Conservation (phyloP, 225 moss, liverwort and hornwort species). For the Marchantia polymorpha region DNA sequence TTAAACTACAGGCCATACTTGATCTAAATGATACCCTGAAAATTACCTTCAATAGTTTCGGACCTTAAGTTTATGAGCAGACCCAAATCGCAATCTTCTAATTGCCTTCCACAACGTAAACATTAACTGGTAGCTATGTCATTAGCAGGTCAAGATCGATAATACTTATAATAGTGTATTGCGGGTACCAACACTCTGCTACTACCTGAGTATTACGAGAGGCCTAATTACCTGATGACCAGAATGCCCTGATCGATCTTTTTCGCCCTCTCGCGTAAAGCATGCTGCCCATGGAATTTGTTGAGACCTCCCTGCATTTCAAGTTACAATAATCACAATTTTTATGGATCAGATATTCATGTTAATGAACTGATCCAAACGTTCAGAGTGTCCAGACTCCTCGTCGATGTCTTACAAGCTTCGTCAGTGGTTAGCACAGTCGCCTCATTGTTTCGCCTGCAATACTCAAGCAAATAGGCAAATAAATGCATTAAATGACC, state of each 20-base stretch:
- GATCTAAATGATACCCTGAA: too few relatives aligned
- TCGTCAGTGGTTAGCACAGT: background rate
- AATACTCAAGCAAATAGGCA: background rate
- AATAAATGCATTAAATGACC: background rate
- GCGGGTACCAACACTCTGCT: too few relatives aligned
- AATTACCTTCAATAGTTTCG: too few relatives aligned
- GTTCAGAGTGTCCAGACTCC: background rate
- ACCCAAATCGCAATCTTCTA: too few relatives aligned
- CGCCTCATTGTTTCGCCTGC: background rate
- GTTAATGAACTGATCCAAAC: background rate
- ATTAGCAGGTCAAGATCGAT: too few relatives aligned
- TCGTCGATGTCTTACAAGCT: background rate
- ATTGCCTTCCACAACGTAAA: too few relatives aligned
- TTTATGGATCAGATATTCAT: background rate
- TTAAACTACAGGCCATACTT: too few relatives aligned
- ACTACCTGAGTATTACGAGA: too few relatives aligned
- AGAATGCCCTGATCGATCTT: constrained; percentile 98
- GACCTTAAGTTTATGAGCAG: too few relatives aligned
- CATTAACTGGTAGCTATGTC: too few relatives aligned
- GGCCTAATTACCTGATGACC: constrained; percentile 57
- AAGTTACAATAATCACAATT: background rate
- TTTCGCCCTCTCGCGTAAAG: constrained; percentile 91
- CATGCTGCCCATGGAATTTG: constrained; percentile 99
- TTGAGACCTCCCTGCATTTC: constrained; percentile 70
- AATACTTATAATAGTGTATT: too few relatives aligned